These are phyloP conservation scores for Sporothrix brunneoviolacea DNA, from an alignment of 2,329 filamentous ascomycete genomes.

Conservation along the genomic window DNA sequence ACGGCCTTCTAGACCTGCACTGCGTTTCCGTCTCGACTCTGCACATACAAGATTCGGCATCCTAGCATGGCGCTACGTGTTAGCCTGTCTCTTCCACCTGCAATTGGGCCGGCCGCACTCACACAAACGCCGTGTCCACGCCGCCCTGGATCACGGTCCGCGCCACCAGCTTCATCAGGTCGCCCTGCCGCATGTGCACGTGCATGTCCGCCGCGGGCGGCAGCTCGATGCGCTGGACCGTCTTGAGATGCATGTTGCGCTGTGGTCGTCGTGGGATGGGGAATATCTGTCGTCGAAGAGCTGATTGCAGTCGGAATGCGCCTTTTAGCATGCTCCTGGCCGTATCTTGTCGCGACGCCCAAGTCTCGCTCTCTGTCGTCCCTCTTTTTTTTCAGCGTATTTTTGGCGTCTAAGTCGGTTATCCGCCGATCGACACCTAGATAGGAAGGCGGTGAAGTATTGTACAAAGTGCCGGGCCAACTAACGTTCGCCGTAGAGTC, in stretches of 20 bases:
- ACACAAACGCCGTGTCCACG: slow-evolving; percentile 22
- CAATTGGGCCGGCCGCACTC: too few species aligned
- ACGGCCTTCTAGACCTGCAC: too few species aligned
- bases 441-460: slow-evolving; percentile 11
- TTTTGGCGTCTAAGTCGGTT: neutral
- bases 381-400: neutral
- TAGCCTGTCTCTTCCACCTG: too few species aligned
- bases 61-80: slow-evolving; percentile 58
- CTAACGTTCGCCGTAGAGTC: slow-evolving; percentile 8
- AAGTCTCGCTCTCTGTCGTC: neutral
- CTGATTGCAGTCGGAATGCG: neutral
- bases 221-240: slow-evolving; percentile 37
- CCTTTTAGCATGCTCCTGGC: neutral
- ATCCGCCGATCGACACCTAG: neutral
- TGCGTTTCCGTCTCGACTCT: neutral
- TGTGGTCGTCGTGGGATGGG: neutral
- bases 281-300: neutral
- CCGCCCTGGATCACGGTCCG: slow-evolving; percentile 32
- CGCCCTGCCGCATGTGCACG: slow-evolving; percentile 63
- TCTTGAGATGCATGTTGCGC: slow-evolving; percentile 25
- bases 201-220: slow-evolving; percentile 62
- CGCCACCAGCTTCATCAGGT: slow-evolving; percentile 52
- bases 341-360: too few species aligned
- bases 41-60: slow-evolving; percentile 31
- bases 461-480: neutral